These are phyloP conservation scores for Euptelea pleiosperma DNA, from an alignment of 164 flowering plant species.

Conservation along the genomic window DNA sequence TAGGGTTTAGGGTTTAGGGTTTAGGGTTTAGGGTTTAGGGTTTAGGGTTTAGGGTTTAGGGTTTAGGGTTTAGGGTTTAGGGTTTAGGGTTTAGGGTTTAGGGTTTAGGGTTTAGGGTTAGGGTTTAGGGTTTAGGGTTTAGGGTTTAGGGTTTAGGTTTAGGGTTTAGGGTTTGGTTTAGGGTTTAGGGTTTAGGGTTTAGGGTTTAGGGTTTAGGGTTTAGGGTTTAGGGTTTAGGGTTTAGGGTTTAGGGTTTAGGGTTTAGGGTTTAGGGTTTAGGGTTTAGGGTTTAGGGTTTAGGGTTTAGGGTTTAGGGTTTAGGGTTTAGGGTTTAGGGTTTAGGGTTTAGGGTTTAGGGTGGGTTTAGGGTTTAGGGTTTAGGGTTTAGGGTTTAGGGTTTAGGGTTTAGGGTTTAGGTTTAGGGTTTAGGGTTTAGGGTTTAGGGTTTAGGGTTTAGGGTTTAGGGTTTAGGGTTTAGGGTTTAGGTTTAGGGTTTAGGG, in stretches of 20 bases:
- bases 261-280: conserved; percentile 23
- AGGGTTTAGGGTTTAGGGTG: conserved; percentile 14
- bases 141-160: conserved; percentile 17
- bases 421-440: conserved; percentile 12
- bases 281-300: conserved; percentile 25
- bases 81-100: conserved; percentile 20
- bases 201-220: conserved; percentile 24
- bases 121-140: conserved; percentile 18
- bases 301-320: conserved; percentile 19
- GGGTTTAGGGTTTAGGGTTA: conserved; percentile 21
- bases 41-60: conserved; percentile 24
- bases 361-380: conserved; percentile 8
- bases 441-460: conserved; percentile 19
- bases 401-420: conserved; percentile 8
- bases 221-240: conserved; percentile 26
- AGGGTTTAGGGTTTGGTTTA: conserved; percentile 25
- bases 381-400: conserved; percentile 6
- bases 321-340: conserved; percentile 16
- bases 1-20: conserved; percentile 13
- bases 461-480: conserved; percentile 16
- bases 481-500: conserved; percentile 3
- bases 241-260: conserved; percentile 25
- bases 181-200: conserved; percentile 29
- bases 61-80: conserved; percentile 22
- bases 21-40: conserved; percentile 14